A percentile compares a stretch with the other conserved stretches of the same genome.
phyloP scores from a whole-genome alignment of 768 basidiomycete species.

The Pleurotus tuber-regium region DNA sequence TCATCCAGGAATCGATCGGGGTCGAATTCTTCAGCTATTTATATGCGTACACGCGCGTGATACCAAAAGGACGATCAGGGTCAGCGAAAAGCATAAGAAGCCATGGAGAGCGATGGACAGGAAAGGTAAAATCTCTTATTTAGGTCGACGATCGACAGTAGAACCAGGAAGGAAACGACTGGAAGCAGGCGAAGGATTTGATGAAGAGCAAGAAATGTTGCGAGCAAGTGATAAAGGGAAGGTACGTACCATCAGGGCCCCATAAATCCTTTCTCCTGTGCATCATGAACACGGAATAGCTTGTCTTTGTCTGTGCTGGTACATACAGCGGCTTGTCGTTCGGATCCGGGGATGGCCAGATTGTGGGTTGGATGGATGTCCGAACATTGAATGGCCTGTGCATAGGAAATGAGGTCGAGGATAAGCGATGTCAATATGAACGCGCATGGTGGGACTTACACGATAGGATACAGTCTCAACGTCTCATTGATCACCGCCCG shows the following conservation, averaged over 20 bases:
- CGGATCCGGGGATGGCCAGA: slow-evolving; percentile 44
- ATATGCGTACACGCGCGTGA: too few relatives aligned
- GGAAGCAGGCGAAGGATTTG: neutral
- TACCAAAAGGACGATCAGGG: neutral
- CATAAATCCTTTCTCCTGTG: slow-evolving; percentile 65
- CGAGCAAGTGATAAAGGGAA: neutral
- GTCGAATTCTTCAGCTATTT: slow-evolving; percentile 61
- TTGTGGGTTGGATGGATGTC: slow-evolving; percentile 44
- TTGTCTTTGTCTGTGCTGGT: slow-evolving; percentile 42
- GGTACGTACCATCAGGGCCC: slow-evolving; percentile 63
- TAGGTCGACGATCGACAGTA: neutral
- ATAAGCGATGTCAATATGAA: neutral
- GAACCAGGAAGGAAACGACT: neutral
- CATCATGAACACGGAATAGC: slow-evolving; percentile 63
- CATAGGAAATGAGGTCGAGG: neutral
- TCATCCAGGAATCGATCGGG: slow-evolving; percentile 71
- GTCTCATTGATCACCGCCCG: slow-evolving; percentile 67
- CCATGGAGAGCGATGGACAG: neutral
- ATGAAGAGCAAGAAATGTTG: neutral
- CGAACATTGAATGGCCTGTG: slow-evolving; percentile 48
- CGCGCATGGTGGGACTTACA: slow-evolving; percentile 30
- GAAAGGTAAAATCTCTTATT: neutral
- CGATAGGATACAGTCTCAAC: slow-evolving; percentile 52
- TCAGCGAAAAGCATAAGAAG: neutral
- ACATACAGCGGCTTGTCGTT: slow-evolving; percentile 50